A percentile compares a stretch with the other conserved stretches of the same genome.
These are phyloP conservation scores for Cystobasidiaceae sp. DNA, from an alignment of 1,284 basidiomycete species.

Conservation along the genomic window DNA sequence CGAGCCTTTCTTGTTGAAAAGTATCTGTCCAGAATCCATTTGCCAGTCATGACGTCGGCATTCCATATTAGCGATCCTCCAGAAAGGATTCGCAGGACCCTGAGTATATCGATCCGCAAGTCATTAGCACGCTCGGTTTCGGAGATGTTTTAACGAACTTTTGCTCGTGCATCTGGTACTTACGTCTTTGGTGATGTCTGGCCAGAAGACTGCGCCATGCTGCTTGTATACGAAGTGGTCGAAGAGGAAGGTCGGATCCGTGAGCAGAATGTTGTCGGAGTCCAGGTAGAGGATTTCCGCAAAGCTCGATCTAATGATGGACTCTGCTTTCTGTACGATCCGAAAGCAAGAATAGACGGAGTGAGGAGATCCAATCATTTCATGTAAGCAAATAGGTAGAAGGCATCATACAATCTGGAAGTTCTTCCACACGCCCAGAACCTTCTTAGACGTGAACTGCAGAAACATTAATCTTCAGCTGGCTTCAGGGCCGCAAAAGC, in stretches of 20 bases:
- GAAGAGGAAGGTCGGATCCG: slow-evolving; percentile 49
- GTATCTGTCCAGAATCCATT: slow-evolving; percentile 50
- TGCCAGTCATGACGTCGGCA: slow-evolving; percentile 50
- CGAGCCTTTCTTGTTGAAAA: slow-evolving; percentile 52
- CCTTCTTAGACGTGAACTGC: too few species aligned
- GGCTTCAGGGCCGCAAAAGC: too few species aligned
- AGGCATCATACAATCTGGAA: slow-evolving; percentile 45
- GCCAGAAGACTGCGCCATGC: slow-evolving; percentile 52
- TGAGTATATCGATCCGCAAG: slow-evolving; percentile 23
- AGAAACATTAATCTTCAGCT: too few species aligned
- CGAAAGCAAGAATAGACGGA: background rate
- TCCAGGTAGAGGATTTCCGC: slow-evolving; percentile 51
- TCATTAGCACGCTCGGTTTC: background rate
- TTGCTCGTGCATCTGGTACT: slow-evolving; percentile 37
- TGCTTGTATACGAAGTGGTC: slow-evolving; percentile 45
- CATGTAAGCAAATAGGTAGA: too few species aligned
- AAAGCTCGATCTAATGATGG: slow-evolving; percentile 50
- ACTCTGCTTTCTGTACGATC: slow-evolving; percentile 46
- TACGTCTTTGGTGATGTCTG: slow-evolving; percentile 51
- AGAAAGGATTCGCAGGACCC: slow-evolving; percentile 50
- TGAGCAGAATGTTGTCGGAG: slow-evolving; percentile 50
- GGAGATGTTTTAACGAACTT: background rate
- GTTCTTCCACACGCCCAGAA: slow-evolving; percentile 40
- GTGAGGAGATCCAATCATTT: too few species aligned
- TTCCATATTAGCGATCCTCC: slow-evolving; percentile 50